These are phyloP conservation scores for Catharanthus roseus DNA, from an alignment of 257 asterid genomes.

Conservation along the genomic window DNA sequence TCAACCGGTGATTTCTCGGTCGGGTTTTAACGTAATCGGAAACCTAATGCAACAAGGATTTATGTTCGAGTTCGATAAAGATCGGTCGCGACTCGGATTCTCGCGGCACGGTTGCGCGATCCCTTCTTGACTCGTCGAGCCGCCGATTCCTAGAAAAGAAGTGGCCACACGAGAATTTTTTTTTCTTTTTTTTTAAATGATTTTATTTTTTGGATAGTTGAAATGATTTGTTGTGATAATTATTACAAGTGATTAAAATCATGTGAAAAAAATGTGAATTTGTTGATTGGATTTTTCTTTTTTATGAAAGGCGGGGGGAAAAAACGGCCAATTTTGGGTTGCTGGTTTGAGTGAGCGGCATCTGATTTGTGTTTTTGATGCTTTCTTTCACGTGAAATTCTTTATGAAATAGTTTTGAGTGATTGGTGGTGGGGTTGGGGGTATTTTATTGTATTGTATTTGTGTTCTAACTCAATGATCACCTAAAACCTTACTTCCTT, in stretches of 20 bases:
- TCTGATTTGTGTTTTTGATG: conserved; percentile 27
- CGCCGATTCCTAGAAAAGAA: not conserved
- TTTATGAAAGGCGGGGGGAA: no score
- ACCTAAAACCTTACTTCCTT: no score
- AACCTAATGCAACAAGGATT: conserved; percentile 86
- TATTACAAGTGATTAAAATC: conserved; percentile 13
- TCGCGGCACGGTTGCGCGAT: conserved; percentile 51
- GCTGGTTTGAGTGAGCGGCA: conserved; percentile 31
- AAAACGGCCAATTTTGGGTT: conserved; percentile 29
- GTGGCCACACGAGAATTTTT: conserved; percentile 4
- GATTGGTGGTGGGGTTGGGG: not conserved
- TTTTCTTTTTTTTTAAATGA: not conserved
- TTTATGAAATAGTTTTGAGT: conserved; percentile 26
- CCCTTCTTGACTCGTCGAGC: conserved; percentile 31
- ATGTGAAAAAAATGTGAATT: conserved; percentile 5
- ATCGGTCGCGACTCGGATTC: conserved; percentile 50
- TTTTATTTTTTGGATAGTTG: conserved; percentile 2
- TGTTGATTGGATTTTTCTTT: conserved; percentile 13
- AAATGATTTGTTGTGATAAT: conserved; percentile 9
- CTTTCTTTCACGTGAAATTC: conserved; percentile 47
- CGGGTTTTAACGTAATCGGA: conserved; percentile 63
- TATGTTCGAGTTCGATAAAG: conserved; percentile 60
- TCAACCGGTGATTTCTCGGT: conserved; percentile 43
- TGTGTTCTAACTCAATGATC: no score
- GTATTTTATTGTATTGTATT: no score